Base-by-base conservation (phyloP, 345 rosid genomes). In the Psidium friedrichsthalianum region DNA sequence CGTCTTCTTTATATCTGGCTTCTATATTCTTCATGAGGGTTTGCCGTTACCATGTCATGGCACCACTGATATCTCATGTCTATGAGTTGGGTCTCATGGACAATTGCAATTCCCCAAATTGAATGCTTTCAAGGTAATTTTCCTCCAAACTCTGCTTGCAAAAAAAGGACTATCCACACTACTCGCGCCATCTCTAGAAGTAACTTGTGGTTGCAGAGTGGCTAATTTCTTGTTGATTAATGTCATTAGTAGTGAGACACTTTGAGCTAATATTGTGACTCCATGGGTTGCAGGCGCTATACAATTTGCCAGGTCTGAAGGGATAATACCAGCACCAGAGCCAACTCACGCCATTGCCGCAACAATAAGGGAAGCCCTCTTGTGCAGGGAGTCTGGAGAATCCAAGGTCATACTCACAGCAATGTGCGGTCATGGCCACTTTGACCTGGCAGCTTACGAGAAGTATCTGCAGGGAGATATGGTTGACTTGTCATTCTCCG, bases 341-440 rank as follows among this genome's bases (percentile, higher is more conserved):
- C 98, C 99, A 25, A 92, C 97, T 87, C 98, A 95, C 83, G 98
- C 99, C 40, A 97, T 97, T 52, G 98, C 98, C 8, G 98, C 99
- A 22, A 92, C 98, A 69, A 95, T 97, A 78, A 89, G 94, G 91
- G 98, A 97, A 90, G 99, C 98, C 84, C 91, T 97, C 36, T 92
- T 64, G 11, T 97, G 99, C 85, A 94, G 83, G 86, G 95, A 94
- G 90, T 91, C 93, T 0, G 96, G 99, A 84, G 98, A 95, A 90
- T 90, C 91, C 16, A 95, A 95, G 90, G 98, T 95, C 51, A 97
- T 97, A 90, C 93, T 97, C 14, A 95, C 86, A 90, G 98, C 97
- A 20, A 93, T 94, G 98, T 95, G 99, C 89, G 99, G 99, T 47
- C 99, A 97, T 83, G 99, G 99, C 85, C 99, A 97, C 86, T 97